Conservation (phyloP, 2,329 filamentous ascomycete species). For the Rachicladosporium sp. region DNA sequence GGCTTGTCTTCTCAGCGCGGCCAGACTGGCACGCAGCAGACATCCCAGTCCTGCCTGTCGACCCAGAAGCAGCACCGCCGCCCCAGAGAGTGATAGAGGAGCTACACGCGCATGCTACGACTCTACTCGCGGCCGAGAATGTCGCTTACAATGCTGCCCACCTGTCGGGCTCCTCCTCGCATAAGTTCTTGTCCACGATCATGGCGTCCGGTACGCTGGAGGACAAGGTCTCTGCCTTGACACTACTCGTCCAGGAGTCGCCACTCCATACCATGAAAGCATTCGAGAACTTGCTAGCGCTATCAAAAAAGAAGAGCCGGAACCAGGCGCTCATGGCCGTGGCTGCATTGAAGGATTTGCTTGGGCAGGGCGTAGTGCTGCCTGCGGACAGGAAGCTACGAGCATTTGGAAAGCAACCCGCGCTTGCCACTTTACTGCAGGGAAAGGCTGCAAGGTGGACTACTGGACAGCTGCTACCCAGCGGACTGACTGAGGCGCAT, state of each 20-base stretch:
- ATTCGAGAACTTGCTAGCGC: slow-evolving; percentile 66
- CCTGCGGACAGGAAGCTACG: slow-evolving; percentile 71
- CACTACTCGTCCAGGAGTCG: slow-evolving; percentile 88
- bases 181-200: slow-evolving; percentile 93
- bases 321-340: slow-evolving; percentile 88
- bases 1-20: slow-evolving; percentile 40
- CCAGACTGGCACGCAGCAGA: slow-evolving; percentile 55
- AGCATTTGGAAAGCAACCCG: slow-evolving; percentile 68
- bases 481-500: slow-evolving; percentile 60
- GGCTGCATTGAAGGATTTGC: slow-evolving; percentile 82
- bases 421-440: slow-evolving; percentile 58
- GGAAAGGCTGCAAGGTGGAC: slow-evolving; percentile 53
- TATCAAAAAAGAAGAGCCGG: slow-evolving; percentile 89
- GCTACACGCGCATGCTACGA: slow-evolving; percentile 57
- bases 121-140: slow-evolving; percentile 67
- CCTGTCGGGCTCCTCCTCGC: slow-evolving; percentile 68
- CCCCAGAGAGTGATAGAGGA: slow-evolving; percentile 40
- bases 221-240: slow-evolving; percentile 92
- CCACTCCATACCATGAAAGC: slow-evolving; percentile 85
- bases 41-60: slow-evolving; percentile 38
- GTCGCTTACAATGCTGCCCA: slow-evolving; percentile 59
- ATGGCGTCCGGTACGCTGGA: slow-evolving; percentile 93
- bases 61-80: slow-evolving; percentile 18
- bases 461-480: slow-evolving; percentile 57
- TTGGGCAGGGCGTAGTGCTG: slow-evolving; percentile 76